Base-by-base conservation (phyloP, 2,329 filamentous ascomycete species). In the Pseudogymnoascus sp. region DNA sequence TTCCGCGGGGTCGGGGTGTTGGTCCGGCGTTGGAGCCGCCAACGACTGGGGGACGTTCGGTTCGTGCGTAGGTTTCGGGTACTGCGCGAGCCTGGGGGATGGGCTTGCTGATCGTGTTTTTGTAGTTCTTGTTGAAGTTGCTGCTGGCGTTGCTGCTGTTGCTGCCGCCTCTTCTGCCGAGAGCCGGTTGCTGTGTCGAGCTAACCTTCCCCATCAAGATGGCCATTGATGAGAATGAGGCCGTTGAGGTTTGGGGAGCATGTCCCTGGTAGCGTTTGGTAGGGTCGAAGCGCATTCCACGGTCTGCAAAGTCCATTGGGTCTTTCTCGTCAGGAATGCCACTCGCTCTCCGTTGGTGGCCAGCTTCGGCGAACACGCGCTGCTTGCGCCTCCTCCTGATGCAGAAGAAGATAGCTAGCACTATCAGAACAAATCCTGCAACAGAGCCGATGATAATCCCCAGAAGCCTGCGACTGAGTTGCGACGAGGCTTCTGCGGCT, bases 381-480 rank as follows among this genome's bases (percentile, higher is more conserved):
- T 82, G 81, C 72, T 83, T 85, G 68, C 83, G 80, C 64, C 81
- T 82, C 67, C 83, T 84, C 71, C 84, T 82, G 23, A 92, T 76
- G 28, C 89, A 79, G 60, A 95, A 78, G 18, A 97, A 80, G 5
- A 96, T 72, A 0, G 86, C 65, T 16, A 74, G 63, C 12, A 73
- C 63, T 5, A 73, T 64, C 3, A 71, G 76, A 18, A 88, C 86
- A 61, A 91, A 78, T 16, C 89, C 91, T 61, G 90, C 83, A 21
- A 96, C 86, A n/a, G 88, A 86, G 11, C 93, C 92, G 0, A 97
- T 81, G 0, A 90, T 90, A 60, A 90, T 90, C 36, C 90, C 93
- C 1, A 97, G 81, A 28, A 96, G 88, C 6, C 85, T 85, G 68
- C 75, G 43, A 14, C 23, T 28, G 12, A 49, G 23, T 46, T 23